Percentiles rank a stretch among this genome's conserved stretches.
phyloP scores from a whole-genome alignment of 176 grass and related monocot genomes.

The Eleusine coracana region DNA sequence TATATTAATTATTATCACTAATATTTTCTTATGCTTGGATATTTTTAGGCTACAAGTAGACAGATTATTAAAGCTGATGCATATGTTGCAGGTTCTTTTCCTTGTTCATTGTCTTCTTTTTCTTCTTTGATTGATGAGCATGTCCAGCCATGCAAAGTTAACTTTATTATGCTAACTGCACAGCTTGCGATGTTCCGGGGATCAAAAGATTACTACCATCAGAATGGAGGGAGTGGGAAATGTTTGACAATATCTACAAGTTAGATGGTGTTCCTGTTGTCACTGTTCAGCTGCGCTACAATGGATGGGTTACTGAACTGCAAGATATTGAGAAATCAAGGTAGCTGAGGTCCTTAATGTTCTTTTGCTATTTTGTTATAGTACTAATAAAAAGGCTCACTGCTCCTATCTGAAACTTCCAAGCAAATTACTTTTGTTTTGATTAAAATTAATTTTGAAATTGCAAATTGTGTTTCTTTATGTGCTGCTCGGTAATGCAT shows the following conservation, averaged over 20 bases:
- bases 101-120: background rate
- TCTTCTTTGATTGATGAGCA: slow-evolving; percentile 30
- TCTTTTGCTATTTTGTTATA: background rate
- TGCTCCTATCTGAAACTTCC: background rate
- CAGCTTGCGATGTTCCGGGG: slow-evolving; percentile 94
- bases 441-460: background rate
- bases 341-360: slow-evolving; percentile 39
- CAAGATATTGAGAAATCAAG: slow-evolving; percentile 88
- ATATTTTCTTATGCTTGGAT: slow-evolving; percentile 21
- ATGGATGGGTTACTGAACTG: slow-evolving; percentile 99
- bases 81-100: slow-evolving; percentile 86
- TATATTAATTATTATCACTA: slow-evolving; percentile 8
- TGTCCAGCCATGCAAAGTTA: slow-evolving; percentile 16
- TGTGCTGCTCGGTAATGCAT: slow-evolving; percentile 4
- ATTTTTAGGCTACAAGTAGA: slow-evolving; percentile 75
- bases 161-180: slow-evolving; percentile 36
- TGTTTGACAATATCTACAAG: slow-evolving; percentile 95
- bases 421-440: slow-evolving; percentile 6
- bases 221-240: slow-evolving; percentile 90
- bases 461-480: slow-evolving; percentile 16
- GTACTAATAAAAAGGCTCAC: background rate
- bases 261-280: slow-evolving; percentile 98
- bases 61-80: slow-evolving; percentile 90
- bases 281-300: slow-evolving; percentile 96
- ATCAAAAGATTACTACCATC: slow-evolving; percentile 92